Base-by-base conservation (phyloP, 495 filamentous ascomycete species). In the Podospora tetraspora region DNA sequence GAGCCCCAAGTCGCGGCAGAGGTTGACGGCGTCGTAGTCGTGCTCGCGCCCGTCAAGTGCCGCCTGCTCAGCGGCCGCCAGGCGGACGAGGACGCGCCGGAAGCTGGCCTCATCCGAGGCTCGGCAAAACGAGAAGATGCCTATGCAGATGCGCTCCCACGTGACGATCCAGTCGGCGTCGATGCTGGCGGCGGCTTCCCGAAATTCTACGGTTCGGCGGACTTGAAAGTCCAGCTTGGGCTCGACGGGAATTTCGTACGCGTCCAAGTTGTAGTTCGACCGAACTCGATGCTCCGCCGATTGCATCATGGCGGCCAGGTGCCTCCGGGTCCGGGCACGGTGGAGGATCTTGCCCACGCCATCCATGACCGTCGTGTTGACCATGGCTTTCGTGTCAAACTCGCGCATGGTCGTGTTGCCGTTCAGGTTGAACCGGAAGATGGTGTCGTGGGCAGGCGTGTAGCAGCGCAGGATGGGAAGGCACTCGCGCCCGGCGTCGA, bases 141-240 rank as follows among this genome's bases (percentile, higher is more conserved):
- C 58, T 12, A 61, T 16, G 34, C 72, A 72, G 32, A 74, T 63
- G 3, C n/a, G 24, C 11, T 66, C 22, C 70, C 70, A 74, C 19
- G 56, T 23, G 7, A n/a, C 16, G 8, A 68, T 52, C 63, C 64
- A 65, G 27, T 61, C 61, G 43, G 70, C 37, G 1, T 29, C 19
- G 1, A 72, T 1, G 10, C 37, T 30, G 16, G 68, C 70, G 3
- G 63, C 34, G 2, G 70, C 68, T 61, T 74, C 72, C 29, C 72
- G 70, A 30, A 74, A 74, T 52, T 72, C 70, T 56, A 74, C 64
- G 7, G 72, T 72, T 12, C 52, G 52, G 12, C 19, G 34, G 13
- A 43, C 1, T 0, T 4, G 0, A 2, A 6, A 6, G 34, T 3
- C 34, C 34, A 13, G 13, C 3, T 1, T 5, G 34, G 13, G 27